Percentiles rank a stretch among this genome's conserved stretches.
Evolutionary conservation across 2,329 filamentous ascomycete genomes (phyloP).

Genomic region (Fusarium pilosicola): DNA sequence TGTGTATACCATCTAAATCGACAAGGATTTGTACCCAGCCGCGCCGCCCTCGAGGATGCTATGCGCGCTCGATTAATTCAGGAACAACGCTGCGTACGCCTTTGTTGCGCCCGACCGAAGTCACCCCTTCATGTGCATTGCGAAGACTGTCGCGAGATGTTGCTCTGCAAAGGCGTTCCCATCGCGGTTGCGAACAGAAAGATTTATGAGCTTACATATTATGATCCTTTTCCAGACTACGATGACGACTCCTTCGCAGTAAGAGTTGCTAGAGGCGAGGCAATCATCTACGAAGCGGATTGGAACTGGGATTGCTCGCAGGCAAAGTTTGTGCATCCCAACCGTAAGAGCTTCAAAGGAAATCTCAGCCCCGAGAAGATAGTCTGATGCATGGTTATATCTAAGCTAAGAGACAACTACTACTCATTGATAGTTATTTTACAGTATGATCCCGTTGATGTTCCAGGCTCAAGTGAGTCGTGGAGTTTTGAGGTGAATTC

Average conservation of each 20-base stretch:
- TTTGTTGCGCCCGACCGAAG: neutral
- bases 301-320: slow-evolving; percentile 11
- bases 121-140: slow-evolving; percentile 6
- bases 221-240: neutral
- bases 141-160: slow-evolving; percentile 3
- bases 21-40: neutral
- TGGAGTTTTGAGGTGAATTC: neutral
- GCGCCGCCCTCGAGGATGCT: neutral
- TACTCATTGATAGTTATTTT: too few species aligned
- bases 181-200: neutral
- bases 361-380: slow-evolving; percentile 11
- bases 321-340: slow-evolving; percentile 4
- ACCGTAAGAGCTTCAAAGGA: neutral
- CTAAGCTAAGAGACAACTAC: neutral
- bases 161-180: neutral
- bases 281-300: neutral
- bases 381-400: neutral
- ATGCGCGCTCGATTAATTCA: slow-evolving; percentile 9
- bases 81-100: slow-evolving; percentile 11
- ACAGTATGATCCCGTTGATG: too few species aligned
- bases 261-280: neutral
- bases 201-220: neutral
- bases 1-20: slow-evolving; percentile 14
- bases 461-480: neutral
- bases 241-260: neutral